These are phyloP conservation scores for Pseudodiploospora longispora DNA, from an alignment of 2,329 filamentous ascomycete species.

Conservation along the genomic window DNA sequence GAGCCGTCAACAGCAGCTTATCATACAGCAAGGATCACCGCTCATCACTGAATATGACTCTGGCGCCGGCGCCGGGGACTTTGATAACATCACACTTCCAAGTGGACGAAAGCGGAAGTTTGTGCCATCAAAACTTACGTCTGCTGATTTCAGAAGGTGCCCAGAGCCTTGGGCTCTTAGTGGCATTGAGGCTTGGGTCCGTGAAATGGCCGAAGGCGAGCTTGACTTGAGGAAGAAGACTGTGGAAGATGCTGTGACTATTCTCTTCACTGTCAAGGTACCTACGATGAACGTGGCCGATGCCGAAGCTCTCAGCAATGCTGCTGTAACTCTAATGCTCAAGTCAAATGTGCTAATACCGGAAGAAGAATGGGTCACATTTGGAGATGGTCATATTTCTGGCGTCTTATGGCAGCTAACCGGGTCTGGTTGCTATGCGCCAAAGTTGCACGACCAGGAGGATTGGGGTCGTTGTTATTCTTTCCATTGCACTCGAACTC, in stretches of 20 bases:
- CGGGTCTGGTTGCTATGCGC: constrained; percentile 82
- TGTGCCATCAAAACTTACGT: constrained; percentile 72
- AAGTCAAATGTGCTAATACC: constrained; percentile 67
- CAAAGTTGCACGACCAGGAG: constrained; percentile 66
- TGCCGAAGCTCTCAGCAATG: constrained; percentile 75
- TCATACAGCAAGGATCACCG: constrained; percentile 42
- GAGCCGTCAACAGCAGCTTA: constrained; percentile 41
- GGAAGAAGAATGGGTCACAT: constrained; percentile 97
- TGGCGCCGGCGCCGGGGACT: constrained; percentile 43
- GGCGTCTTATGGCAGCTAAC: constrained; percentile 93
- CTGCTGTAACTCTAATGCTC: constrained; percentile 74
- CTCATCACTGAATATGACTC: constrained; percentile 49
- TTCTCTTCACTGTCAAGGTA: constrained; percentile 87
- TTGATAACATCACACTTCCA: constrained; percentile 80
- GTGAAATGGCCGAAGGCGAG: constrained; percentile 83
- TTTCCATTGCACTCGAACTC: constrained; percentile 82
- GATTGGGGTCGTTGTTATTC: constrained; percentile 80
- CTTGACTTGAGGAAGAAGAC: constrained; percentile 77
- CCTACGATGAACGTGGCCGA: constrained; percentile 98
- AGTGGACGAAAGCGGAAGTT: constrained; percentile 75
- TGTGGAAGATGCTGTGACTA: constrained; percentile 79
- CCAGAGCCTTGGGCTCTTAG: constrained; percentile 88
- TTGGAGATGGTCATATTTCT: constrained; percentile 69
- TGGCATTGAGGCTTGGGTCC: constrained; percentile 78
- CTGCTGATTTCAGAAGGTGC: constrained; percentile 76